phyloP scores from a whole-genome alignment of 192 early-diverging fungal species.

The Podila verticillata region DNA sequence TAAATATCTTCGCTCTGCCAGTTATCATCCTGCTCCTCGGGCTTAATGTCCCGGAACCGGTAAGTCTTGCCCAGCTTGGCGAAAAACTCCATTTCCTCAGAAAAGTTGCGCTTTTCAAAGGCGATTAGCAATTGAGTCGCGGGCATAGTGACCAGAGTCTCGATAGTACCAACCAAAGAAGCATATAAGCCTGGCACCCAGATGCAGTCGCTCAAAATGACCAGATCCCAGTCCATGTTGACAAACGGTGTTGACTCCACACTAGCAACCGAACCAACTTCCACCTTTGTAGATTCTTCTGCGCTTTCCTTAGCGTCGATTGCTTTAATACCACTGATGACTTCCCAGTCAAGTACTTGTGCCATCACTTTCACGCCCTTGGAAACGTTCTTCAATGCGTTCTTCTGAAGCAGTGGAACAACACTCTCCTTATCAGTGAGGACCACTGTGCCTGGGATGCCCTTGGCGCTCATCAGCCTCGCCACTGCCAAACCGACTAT shows the following conservation, averaged over 20 bases:
- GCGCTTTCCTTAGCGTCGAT: background rate
- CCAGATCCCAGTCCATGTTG: constrained; percentile 26
- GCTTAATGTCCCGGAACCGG: constrained; percentile 43
- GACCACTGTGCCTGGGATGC: constrained; percentile 20
- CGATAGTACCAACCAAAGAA: constrained; percentile 25
- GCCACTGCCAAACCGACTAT: constrained; percentile 63
- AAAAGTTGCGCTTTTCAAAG: constrained; percentile 52
- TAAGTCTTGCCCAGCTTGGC: constrained; percentile 35
- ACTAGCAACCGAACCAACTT: background rate
- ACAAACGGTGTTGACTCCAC: background rate
- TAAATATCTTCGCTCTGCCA: constrained; percentile 55
- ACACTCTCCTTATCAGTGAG: constrained; percentile 60
- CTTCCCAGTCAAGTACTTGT: constrained; percentile 42
- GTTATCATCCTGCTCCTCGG: constrained; percentile 37
- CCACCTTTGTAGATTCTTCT: background rate
- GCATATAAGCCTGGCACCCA: constrained; percentile 41
- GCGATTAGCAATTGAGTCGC: constrained; percentile 18
- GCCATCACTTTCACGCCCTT: constrained; percentile 10
- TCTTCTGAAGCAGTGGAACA: constrained; percentile 53
- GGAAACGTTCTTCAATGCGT: constrained; percentile 36
- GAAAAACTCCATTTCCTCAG: constrained; percentile 49
- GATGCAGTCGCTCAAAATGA: constrained; percentile 50
- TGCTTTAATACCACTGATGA: constrained; percentile 20
- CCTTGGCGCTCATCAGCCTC: constrained; percentile 13
- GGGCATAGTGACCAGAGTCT: constrained; percentile 6